Base-by-base conservation (phyloP, 257 asterid species). In the Solanum bukasovii region DNA sequence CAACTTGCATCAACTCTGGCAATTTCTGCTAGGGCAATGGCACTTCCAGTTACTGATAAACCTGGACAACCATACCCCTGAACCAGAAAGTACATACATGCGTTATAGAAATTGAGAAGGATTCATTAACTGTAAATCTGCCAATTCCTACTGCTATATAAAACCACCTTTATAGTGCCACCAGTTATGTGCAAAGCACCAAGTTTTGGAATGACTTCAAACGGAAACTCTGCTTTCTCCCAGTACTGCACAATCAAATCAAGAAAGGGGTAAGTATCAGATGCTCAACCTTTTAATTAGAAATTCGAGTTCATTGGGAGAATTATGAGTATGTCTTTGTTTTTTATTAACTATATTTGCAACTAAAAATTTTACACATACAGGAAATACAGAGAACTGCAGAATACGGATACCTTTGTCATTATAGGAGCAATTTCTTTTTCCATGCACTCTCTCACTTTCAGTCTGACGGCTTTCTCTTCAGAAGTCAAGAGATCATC, bases 1-100 rank as follows among this genome's bases (percentile, higher is more conserved):
- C 96, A 94, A 91, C 99, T 97, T 90, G 99, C 99, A 92, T 97
- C 99, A 88, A 97, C 99, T 92, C 99, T 95, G 42, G 99, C 94
- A 87, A 94, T 18, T 93, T 97, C 99, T 56, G 98, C 98, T 2
- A 88, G 21, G 85, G 98, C 97, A 90, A 97, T 67, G 35, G 99
- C 99, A 93, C 87, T 97, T 56, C 93, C 98, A 87, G 98, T 96
- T 70, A 97, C 83, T 20, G 99, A 94, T 84, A 94, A 92, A 73
- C 92, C 93, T 59, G 99, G 98, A 87, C 99, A 97, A 27, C 99
- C 99, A 90, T 97, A 97, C 10, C 99, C 99, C 99, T 94, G 92
- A 67, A 83, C 79, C 31, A 63, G 75, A 13, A 85, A 82, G 21
- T 72, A 86, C 81, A 14, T 73, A 72, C 34, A 33, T 7, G 42